A percentile compares a stretch with the other conserved stretches of the same genome.
Evolutionary conservation across 2,329 filamentous ascomycete species (phyloP).

Genomic region (Colletotrichum falcatum): DNA sequence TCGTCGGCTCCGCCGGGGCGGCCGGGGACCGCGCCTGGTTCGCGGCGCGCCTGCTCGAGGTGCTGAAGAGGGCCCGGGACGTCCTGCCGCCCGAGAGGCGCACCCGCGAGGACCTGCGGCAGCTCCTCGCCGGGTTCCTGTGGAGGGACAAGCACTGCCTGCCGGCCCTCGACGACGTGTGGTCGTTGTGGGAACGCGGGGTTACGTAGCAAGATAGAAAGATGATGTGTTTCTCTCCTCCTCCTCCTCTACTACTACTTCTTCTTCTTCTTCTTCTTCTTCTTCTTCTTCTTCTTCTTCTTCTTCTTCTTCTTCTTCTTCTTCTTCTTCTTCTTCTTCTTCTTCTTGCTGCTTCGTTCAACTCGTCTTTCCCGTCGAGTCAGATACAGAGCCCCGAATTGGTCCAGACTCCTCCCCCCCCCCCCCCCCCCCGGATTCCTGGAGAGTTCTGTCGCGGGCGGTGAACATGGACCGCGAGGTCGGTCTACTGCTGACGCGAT

Average conservation of each 20-base stretch:
- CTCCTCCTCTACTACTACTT: too few species aligned
- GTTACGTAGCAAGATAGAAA: neutral
- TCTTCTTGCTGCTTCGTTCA: too few species aligned
- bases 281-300: too few species aligned
- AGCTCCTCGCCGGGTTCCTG: conserved; percentile 31
- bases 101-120: conserved; percentile 22
- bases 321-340: too few species aligned
- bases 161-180: conserved; percentile 31
- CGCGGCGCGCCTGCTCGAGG: neutral
- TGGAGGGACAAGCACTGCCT: conserved; percentile 48
- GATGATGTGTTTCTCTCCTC: too few species aligned
- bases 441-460: neutral
- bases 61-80: conserved; percentile 26
- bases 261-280: too few species aligned
- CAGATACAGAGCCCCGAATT: conserved; percentile 9
- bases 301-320: too few species aligned
- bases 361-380: neutral
- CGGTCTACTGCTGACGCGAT: neutral
- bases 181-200: conserved; percentile 18
- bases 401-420: neutral
- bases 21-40: conserved; percentile 26
- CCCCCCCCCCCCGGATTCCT: neutral
- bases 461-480: neutral
- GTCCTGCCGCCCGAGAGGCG: conserved; percentile 21
- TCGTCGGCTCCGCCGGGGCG: conserved; percentile 36